A percentile compares a stretch with the other conserved stretches of the same genome.
phyloP scores from a whole-genome alignment of 2,329 filamentous ascomycete genomes.

The Exophiala sideris region DNA sequence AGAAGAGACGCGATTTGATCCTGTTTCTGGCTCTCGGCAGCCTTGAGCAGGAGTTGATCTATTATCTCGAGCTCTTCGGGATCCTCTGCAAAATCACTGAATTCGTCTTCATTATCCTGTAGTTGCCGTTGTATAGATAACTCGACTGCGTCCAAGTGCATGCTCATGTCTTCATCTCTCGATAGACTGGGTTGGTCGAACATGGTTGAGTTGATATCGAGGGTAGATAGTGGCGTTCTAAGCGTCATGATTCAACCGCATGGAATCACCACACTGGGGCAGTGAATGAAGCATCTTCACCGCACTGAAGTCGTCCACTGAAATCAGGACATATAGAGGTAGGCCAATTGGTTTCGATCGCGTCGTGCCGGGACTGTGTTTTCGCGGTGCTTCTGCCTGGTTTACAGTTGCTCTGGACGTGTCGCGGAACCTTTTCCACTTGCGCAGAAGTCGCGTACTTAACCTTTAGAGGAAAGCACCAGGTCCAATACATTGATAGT shows the following conservation, averaged over 20 bases:
- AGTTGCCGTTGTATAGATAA: neutral
- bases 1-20: constrained; percentile 24
- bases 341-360: neutral
- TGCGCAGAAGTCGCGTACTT: neutral
- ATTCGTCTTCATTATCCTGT: constrained; percentile 48
- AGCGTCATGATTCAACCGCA: constrained; percentile 12
- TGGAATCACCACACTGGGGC: neutral
- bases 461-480: neutral
- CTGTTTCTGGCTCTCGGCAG: constrained; percentile 33
- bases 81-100: constrained; percentile 60
- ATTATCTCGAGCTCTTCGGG: constrained; percentile 51
- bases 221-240: constrained; percentile 12
- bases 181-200: neutral
- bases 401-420: constrained; percentile 10
- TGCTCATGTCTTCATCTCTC: constrained; percentile 1
- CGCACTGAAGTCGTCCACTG: neutral
- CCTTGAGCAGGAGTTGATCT: constrained; percentile 49
- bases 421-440: constrained; percentile 9
- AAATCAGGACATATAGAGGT: neutral
- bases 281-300: neutral
- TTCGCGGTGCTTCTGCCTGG: constrained; percentile 10
- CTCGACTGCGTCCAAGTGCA: constrained; percentile 7
- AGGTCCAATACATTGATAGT: constrained; percentile 9
- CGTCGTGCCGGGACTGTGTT: constrained; percentile 1
- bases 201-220: constrained; percentile 7